Evolutionary conservation across 371 early-diverging fungal species (phyloP).

Genomic region (Mortierella sp.): DNA sequence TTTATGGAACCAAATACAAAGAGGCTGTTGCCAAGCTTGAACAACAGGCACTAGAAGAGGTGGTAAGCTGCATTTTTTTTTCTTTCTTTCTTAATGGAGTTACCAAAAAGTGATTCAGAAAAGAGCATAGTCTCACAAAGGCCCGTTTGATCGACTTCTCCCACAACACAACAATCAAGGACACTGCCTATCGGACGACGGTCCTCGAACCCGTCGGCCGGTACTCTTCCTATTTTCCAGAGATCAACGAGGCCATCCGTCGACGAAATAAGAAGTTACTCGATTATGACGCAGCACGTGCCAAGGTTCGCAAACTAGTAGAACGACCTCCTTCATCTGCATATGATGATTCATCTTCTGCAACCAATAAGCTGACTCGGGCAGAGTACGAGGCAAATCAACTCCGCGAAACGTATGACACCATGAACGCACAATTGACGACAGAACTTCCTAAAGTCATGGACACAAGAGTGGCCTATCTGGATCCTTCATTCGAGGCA

Average conservation of each 20-base stretch:
- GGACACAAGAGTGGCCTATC: slow-evolving; percentile 84
- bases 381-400: slow-evolving; percentile 80
- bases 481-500: slow-evolving; percentile 96
- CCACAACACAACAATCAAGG: slow-evolving; percentile 52
- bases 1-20: slow-evolving; percentile 76
- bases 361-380: slow-evolving; percentile 73
- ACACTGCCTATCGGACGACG: slow-evolving; percentile 81
- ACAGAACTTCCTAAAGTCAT: slow-evolving; percentile 91
- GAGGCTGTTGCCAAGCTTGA: slow-evolving; percentile 82
- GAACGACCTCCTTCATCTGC: slow-evolving; percentile 66
- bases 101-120: too few species aligned
- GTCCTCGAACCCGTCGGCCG: slow-evolving; percentile 91
- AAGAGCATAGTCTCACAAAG: too few species aligned
- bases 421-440: slow-evolving; percentile 82
- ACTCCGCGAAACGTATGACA: slow-evolving; percentile 83
- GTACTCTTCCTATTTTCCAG: slow-evolving; percentile 89
- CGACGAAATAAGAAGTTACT: slow-evolving; percentile 87
- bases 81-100: neutral
- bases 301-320: slow-evolving; percentile 80
- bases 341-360: slow-evolving; percentile 59
- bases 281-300: slow-evolving; percentile 86
- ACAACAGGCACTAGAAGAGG: slow-evolving; percentile 77
- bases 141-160: neutral
- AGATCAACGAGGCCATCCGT: slow-evolving; percentile 91
- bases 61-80: slow-evolving; percentile 56